These are phyloP conservation scores for Colletotrichum kahawae DNA, from an alignment of 2,329 filamentous ascomycete species.

Conservation along the genomic window DNA sequence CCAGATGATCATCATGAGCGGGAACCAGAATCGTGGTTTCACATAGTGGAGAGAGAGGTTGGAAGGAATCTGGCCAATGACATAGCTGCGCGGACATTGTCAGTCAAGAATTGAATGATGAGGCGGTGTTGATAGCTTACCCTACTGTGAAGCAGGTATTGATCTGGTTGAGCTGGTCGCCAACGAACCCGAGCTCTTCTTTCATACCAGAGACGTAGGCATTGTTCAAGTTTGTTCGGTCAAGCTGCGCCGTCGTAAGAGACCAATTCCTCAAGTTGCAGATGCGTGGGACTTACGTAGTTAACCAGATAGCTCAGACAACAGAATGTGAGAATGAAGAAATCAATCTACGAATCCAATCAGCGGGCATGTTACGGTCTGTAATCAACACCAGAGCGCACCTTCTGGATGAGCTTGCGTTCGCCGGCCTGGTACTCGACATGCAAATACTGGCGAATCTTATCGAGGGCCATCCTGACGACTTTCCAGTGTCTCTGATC, in stretches of 20 bases:
- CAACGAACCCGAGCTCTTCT: conserved; percentile 35
- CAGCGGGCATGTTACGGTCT: background rate
- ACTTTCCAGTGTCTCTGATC: background rate
- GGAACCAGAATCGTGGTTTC: conserved; percentile 68
- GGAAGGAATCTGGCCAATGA: conserved; percentile 64
- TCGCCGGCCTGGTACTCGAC: conserved; percentile 41
- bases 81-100: conserved; percentile 30
- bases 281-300: conserved; percentile 43
- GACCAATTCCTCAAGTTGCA: background rate
- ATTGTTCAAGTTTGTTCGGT: conserved; percentile 34
- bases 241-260: background rate
- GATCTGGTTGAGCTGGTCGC: conserved; percentile 52
- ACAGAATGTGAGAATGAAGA: conserved; percentile 69
- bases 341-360: conserved; percentile 42
- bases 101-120: background rate
- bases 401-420: conserved; percentile 56
- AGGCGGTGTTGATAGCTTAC: conserved; percentile 25
- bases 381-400: conserved; percentile 26
- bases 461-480: background rate
- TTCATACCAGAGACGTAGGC: conserved; percentile 46
- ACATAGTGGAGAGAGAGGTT: conserved; percentile 69
- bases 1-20: conserved; percentile 68
- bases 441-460: conserved; percentile 37
- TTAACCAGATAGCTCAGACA: conserved; percentile 63
- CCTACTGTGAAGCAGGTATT: conserved; percentile 55